phyloP scores from a whole-genome alignment of 495 filamentous ascomycete species.

The Filosporella fistucella region DNA sequence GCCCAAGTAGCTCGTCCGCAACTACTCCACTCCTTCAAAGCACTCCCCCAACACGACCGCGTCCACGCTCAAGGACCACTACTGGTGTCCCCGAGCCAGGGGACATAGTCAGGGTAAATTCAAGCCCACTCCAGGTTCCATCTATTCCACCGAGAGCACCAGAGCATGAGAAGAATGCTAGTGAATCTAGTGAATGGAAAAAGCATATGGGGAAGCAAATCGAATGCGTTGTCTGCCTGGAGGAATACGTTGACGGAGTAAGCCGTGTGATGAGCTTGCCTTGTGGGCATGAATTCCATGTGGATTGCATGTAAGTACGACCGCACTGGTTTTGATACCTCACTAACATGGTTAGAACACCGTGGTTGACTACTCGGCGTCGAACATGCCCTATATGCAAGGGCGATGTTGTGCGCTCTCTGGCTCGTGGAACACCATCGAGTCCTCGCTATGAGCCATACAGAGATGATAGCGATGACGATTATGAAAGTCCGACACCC shows the following conservation, averaged over 20 bases:
- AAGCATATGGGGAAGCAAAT: conserved; percentile 83
- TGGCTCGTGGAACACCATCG: conserved; percentile 39
- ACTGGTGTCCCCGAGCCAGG: conserved; percentile 48
- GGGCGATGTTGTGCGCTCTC: conserved; percentile 77
- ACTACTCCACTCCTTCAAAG: conserved; percentile 68
- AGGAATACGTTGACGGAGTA: conserved; percentile 94
- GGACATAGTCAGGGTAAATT: conserved; percentile 17
- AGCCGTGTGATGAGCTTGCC: conserved; percentile 95
- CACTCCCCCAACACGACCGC: conserved; percentile 37
- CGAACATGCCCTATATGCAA: conserved; percentile 98
- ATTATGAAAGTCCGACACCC: conserved; percentile 36
- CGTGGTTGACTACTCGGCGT: conserved; percentile 93
- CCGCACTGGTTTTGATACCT: not conserved
- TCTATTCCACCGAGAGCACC: conserved; percentile 4
- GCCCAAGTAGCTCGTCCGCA: conserved; percentile 57
- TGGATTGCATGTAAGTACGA: conserved; percentile 90
- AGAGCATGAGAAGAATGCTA: conserved; percentile 44
- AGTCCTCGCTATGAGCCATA: conserved; percentile 42
- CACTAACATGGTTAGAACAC: conserved; percentile 58
- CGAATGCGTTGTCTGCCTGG: conserved; percentile 96
- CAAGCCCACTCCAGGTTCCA: conserved; percentile 21
- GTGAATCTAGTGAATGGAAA: conserved; percentile 55
- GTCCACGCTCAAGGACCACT: conserved; percentile 63
- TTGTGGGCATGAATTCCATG: conserved; percentile 99
- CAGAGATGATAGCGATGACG: conserved; percentile 44